These are phyloP conservation scores for Ogataea saltuana DNA, from an alignment of 805 yeast species.

Conservation along the genomic window DNA sequence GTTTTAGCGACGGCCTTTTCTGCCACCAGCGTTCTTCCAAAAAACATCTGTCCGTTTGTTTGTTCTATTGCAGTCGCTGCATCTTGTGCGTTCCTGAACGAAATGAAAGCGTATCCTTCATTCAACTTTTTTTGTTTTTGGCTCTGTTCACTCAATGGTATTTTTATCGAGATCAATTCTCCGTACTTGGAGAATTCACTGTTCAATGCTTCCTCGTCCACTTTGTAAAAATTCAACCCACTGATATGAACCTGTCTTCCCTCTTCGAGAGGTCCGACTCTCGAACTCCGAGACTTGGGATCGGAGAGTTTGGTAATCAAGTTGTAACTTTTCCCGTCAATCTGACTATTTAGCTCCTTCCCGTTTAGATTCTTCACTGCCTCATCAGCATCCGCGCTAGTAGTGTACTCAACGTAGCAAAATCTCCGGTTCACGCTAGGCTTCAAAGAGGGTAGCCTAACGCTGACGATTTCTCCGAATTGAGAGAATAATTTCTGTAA, in stretches of 20 bases:
- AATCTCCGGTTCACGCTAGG: conserved; percentile 61
- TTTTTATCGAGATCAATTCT: conserved; percentile 47
- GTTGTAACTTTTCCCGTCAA: conserved; percentile 30
- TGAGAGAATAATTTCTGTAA: conserved; percentile 43
- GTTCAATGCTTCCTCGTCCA: conserved; percentile 40
- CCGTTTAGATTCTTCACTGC: conserved; percentile 48
- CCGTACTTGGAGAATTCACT: conserved; percentile 53
- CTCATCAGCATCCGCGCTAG: conserved; percentile 42
- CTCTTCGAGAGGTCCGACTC: conserved; percentile 50
- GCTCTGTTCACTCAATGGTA: conserved; percentile 44
- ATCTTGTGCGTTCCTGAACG: conserved; percentile 42
- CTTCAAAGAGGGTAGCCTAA: conserved; percentile 65
- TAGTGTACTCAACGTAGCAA: conserved; percentile 64
- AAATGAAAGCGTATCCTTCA: conserved; percentile 69
- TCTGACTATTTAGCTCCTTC: conserved; percentile 33
- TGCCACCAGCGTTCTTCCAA: conserved; percentile 51
- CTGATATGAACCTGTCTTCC: conserved; percentile 59
- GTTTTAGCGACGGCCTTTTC: conserved; percentile 41
- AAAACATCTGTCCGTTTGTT: conserved; percentile 42
- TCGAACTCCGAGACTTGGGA: conserved; percentile 44
- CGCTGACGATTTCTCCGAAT: conserved; percentile 43
- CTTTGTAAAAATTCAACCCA: conserved; percentile 49
- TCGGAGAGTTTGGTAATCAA: conserved; percentile 64
- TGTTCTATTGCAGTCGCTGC: conserved; percentile 48
- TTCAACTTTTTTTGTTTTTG: conserved; percentile 39